Evolutionary conservation across 345 rosid genomes (phyloP).

Genomic region (Sonneratia alba): DNA sequence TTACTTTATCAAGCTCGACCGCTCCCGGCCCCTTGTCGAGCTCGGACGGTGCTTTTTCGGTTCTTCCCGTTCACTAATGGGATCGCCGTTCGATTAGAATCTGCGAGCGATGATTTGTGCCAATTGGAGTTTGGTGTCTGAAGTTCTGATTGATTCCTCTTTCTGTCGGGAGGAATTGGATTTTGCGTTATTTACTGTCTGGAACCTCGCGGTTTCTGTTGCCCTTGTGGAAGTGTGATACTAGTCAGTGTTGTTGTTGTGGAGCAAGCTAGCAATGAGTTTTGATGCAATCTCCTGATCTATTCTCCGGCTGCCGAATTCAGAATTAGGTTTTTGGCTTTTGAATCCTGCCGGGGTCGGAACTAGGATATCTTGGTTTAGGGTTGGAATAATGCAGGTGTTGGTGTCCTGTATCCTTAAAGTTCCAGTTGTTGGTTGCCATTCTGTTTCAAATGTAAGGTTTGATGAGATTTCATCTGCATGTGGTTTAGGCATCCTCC

Average conservation of each 20-base stretch:
- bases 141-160: not conserved
- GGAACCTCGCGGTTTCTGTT: not conserved
- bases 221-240: not conserved
- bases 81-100: not conserved
- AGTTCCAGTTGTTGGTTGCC: not conserved
- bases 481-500: not conserved
- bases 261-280: not conserved
- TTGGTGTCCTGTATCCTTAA: not conserved
- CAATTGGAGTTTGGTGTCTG: not conserved
- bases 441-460: not conserved
- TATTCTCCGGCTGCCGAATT: not conserved
- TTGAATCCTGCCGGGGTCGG: not conserved
- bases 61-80: not conserved
- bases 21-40: not conserved
- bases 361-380: not conserved
- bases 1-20: not conserved
- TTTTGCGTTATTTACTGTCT: not conserved
- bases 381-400: not conserved
- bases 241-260: not conserved
- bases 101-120: not conserved
- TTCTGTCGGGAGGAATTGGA: not conserved
- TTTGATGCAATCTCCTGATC: not conserved
- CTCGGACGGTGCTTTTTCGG: not conserved
- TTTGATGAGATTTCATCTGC: not conserved
- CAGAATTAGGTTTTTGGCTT: not conserved